Evolutionary conservation across 2,329 filamentous ascomycete species (phyloP), one percentile per base, ranked within the genome.

Genomic region (Colletotrichum agaves): DNA sequence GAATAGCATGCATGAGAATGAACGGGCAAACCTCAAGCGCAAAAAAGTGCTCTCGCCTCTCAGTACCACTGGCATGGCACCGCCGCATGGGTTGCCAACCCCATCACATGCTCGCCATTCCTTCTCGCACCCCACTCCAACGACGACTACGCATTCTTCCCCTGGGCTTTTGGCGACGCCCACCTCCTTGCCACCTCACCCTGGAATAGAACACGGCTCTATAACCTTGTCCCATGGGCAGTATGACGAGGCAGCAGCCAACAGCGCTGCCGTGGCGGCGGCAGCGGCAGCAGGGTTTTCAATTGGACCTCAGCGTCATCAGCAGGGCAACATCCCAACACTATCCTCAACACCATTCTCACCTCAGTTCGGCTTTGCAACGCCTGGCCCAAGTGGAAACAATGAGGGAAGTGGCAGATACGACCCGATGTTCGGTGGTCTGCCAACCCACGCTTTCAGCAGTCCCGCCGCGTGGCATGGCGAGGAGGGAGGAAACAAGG

Each of bases 381-480:
- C 72, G 27, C 75, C 75, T 15, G 76, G 74, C 17, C 74, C 75
- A 23, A 74, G 73, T 3, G 58, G 71, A n/a, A 74, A 72, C 49
- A 73, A 76, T 57, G 76, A 78, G 35, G 73, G 73, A 33, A 75
- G 74, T 27, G 76, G 77, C n/a, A 74, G 76, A 2, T 89, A 84
- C 72, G 87, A 89, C 69, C 84, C 86, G 11, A 89, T 90, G 85
- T 90, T 90, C 72, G 85, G 86, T 12, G 81, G 82, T 8, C 73
- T 87, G 4, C 80, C 85, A 4, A 85, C 85, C 17, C 86, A 86
- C 57, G 80, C 83, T 0, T 86, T 86, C 71, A 78, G 81, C n/a
- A 86, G 83, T 55, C 82, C 84, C 3, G 81, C 84, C 1, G 78
- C 82, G 2, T 88, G 86, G 84, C 80, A 86, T 13, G 78, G 76